Evolutionary conservation across 2,329 filamentous ascomycete genomes (phyloP).

Genomic region (Tolypocladium capitatum): DNA sequence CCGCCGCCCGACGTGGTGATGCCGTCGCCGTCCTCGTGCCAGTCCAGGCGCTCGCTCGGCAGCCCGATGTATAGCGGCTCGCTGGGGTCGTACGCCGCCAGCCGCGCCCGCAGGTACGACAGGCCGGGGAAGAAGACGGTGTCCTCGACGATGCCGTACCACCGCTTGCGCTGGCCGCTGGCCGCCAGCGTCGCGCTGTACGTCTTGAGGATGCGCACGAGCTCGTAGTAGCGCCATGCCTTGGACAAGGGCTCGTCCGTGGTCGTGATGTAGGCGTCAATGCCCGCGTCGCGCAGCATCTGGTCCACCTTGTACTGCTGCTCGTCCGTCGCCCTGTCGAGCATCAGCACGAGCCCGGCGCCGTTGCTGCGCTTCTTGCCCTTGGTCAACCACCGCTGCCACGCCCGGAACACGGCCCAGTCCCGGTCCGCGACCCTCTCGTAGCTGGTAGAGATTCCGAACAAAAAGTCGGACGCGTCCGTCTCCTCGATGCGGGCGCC

Average conservation of each 20-base stretch:
- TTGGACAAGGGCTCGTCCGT: constrained; percentile 18
- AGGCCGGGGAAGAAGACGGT: constrained; percentile 32
- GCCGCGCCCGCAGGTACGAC: constrained; percentile 21
- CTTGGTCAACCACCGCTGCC: constrained; percentile 32
- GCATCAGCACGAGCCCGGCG: constrained; percentile 25
- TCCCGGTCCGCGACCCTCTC: constrained; percentile 24
- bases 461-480: constrained; percentile 27
- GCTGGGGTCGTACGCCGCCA: constrained; percentile 20
- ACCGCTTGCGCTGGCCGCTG: constrained; percentile 23
- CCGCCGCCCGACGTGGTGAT: constrained; percentile 30
- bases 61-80: constrained; percentile 27
- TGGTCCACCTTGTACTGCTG: constrained; percentile 19
- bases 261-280: constrained; percentile 24
- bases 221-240: constrained; percentile 23
- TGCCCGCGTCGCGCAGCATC: constrained; percentile 20
- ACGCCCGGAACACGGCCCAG: constrained; percentile 25
- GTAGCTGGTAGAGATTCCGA: constrained; percentile 31
- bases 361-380: constrained; percentile 27
- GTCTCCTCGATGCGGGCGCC: constrained; percentile 17
- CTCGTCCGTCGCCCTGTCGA: constrained; percentile 22
- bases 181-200: constrained; percentile 20
- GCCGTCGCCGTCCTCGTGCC: constrained; percentile 21
- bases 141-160: constrained; percentile 31
- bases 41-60: constrained; percentile 29
- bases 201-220: constrained; percentile 20